phyloP scores from a whole-genome alignment of 2,329 filamentous ascomycete species.

The Trichoderma semiorbis region DNA sequence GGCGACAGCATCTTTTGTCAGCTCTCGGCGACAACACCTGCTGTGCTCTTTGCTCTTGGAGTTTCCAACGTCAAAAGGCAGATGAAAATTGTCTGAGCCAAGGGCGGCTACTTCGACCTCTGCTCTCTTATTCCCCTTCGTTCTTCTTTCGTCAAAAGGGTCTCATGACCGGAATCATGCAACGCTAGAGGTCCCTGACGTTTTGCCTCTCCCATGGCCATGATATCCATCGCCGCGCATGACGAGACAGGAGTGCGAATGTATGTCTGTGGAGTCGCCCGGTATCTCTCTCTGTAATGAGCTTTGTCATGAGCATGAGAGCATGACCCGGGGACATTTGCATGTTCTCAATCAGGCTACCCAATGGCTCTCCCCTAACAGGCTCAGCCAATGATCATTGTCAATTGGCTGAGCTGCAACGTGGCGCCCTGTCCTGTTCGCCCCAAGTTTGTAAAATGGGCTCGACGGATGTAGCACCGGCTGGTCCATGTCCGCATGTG shows the following conservation, averaged over 20 bases:
- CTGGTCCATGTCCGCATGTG: background rate
- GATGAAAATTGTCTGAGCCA: background rate
- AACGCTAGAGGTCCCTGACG: slow-evolving; percentile 27
- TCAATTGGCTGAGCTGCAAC: slow-evolving; percentile 22
- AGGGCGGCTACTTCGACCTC: background rate
- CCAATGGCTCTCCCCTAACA: slow-evolving; percentile 9
- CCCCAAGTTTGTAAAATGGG: background rate
- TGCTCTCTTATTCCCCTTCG: background rate
- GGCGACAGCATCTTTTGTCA: background rate
- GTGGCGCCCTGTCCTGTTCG: slow-evolving; percentile 19
- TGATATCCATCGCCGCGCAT: slow-evolving; percentile 14
- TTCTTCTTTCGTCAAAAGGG: slow-evolving; percentile 20
- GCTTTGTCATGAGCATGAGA: background rate
- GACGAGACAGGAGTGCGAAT: slow-evolving; percentile 5
- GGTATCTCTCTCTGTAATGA: background rate
- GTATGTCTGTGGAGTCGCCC: slow-evolving; percentile 1
- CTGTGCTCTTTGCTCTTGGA: background rate
- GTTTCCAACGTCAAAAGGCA: background rate
- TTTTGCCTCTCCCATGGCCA: slow-evolving; percentile 18
- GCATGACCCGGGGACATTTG: background rate
- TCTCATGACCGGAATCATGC: slow-evolving; percentile 32
- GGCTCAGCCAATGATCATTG: slow-evolving; percentile 10
- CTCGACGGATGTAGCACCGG: slow-evolving; percentile 11
- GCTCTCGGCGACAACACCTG: background rate
- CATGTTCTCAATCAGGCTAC: slow-evolving; percentile 17